A percentile compares a stretch with the other conserved stretches of the same genome.
Evolutionary conservation across 441 rosid genomes (phyloP).

Genomic region (Populus trichocarpa): DNA sequence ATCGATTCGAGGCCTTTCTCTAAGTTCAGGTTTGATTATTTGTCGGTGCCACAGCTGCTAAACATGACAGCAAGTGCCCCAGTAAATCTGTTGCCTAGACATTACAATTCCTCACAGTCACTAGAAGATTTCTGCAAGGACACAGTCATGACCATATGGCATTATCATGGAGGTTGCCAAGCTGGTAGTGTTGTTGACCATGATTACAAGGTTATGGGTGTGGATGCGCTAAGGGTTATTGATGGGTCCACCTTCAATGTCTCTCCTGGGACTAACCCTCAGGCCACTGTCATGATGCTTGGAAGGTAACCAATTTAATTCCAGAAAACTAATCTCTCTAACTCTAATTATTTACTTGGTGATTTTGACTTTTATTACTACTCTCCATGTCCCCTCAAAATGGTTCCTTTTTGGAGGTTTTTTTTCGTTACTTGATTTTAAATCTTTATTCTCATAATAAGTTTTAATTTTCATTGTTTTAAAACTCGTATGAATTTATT

Average conservation of each 20-base stretch:
- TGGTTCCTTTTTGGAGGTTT: no score
- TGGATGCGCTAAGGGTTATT: conserved; percentile 65
- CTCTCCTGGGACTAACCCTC: conserved; percentile 98
- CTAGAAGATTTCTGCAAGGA: conserved; percentile 70
- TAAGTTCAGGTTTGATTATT: conserved; percentile 30
- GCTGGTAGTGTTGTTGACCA: conserved; percentile 74
- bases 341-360: no score
- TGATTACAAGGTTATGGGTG: conserved; percentile 69
- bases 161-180: conserved; percentile 92
- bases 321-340: not conserved
- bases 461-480: no score
- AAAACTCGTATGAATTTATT: no score
- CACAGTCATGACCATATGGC: conserved; percentile 94
- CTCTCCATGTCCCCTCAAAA: no score
- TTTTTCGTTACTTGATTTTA: no score
- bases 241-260: conserved; percentile 76
- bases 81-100: conserved; percentile 63
- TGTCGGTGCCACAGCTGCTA: conserved; percentile 42
- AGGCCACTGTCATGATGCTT: conserved; percentile 99
- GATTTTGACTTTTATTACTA: not conserved
- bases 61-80: conserved; percentile 59
- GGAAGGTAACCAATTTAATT: conserved; percentile 53
- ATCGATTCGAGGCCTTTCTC: conserved; percentile 59
- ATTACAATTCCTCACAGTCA: conserved; percentile 41
- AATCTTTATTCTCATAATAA: no score